Evolutionary conservation across 2,329 filamentous ascomycete genomes (phyloP).

Genomic region (Ophiocordyceps camponoti-floridani): DNA sequence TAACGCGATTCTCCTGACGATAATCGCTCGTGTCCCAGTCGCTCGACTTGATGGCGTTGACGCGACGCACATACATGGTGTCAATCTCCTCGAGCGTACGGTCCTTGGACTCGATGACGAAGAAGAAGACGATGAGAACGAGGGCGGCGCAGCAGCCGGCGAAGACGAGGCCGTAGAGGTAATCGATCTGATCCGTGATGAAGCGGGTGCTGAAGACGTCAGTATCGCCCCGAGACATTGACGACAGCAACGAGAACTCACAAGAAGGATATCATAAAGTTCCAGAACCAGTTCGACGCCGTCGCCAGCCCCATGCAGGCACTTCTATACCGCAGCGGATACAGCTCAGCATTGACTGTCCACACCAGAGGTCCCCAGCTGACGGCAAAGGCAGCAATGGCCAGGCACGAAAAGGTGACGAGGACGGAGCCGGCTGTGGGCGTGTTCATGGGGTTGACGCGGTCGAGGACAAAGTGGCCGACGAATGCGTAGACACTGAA

Average conservation of each 20-base stretch:
- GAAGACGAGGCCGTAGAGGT: slow-evolving; percentile 54
- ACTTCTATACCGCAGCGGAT: slow-evolving; percentile 37
- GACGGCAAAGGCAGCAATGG: slow-evolving; percentile 48
- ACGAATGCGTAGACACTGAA: slow-evolving; percentile 27
- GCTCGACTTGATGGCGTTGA: slow-evolving; percentile 29
- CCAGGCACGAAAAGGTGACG: slow-evolving; percentile 51
- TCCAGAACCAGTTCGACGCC: slow-evolving; percentile 45
- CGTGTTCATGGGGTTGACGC: slow-evolving; percentile 21
- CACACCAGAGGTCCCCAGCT: slow-evolving; percentile 56
- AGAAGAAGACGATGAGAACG: slow-evolving; percentile 53
- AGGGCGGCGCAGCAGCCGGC: slow-evolving; percentile 47
- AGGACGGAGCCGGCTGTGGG: slow-evolving; percentile 37
- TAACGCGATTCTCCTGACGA: slow-evolving; percentile 1
- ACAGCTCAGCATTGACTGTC: slow-evolving; percentile 47
- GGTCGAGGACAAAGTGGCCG: slow-evolving; percentile 25
- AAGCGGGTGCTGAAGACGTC: slow-evolving; percentile 36
- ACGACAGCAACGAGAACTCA: slow-evolving; percentile 7
- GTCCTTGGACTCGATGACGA: slow-evolving; percentile 56
- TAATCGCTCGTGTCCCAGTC: slow-evolving; percentile 7
- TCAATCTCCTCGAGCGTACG: slow-evolving; percentile 60
- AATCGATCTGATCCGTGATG: slow-evolving; percentile 52
- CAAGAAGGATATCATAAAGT: slow-evolving; percentile 39
- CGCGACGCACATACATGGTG: slow-evolving; percentile 46
- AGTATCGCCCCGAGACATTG: too few relatives aligned
- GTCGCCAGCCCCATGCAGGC: slow-evolving; percentile 38